Conservation (phyloP, 805 yeast genomes). For the Lachancea fermentati region DNA sequence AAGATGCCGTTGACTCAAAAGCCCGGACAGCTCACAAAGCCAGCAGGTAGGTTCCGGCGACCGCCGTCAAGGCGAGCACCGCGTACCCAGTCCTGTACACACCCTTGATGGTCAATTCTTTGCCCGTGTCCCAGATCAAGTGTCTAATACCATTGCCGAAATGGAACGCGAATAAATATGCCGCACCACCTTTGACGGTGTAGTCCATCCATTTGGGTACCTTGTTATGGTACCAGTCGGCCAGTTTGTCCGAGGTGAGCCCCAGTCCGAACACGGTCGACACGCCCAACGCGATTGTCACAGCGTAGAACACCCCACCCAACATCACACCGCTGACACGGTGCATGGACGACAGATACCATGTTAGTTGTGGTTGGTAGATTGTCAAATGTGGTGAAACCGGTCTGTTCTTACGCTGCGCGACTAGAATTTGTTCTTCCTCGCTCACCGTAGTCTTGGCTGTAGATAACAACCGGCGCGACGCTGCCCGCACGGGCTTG, state of each 20-base stretch:
- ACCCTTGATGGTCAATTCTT: conserved; percentile 72
- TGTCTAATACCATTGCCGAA: conserved; percentile 86
- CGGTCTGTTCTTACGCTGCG: conserved; percentile 86
- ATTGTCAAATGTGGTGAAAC: conserved; percentile 84
- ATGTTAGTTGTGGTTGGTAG: conserved; percentile 86
- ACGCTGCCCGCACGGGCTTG: conserved; percentile 1
- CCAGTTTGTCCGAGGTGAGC: conserved; percentile 32
- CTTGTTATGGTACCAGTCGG: conserved; percentile 43
- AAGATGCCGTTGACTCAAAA: too few relatives aligned
- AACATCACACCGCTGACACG: conserved; percentile 83
- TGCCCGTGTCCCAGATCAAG: conserved; percentile 86
- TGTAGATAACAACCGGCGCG: conserved; percentile 26
- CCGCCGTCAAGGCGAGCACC: conserved; percentile 58
- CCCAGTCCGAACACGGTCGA: conserved; percentile 55
- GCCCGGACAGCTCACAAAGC: conserved; percentile 8
- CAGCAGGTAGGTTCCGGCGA: conserved; percentile 54
- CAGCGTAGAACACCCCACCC: conserved; percentile 72
- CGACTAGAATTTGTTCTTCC: conserved; percentile 64
- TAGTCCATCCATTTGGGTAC: conserved; percentile 61
- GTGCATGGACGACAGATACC: conserved; percentile 75
- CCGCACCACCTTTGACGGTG: conserved; percentile 60
- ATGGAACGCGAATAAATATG: conserved; percentile 87
- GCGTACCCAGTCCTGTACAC: conserved; percentile 89
- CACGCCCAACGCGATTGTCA: conserved; percentile 71
- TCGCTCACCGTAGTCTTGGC: conserved; percentile 51